phyloP scores from a whole-genome alignment of 352 stramenopile species.

The Pythium aquatile region DNA sequence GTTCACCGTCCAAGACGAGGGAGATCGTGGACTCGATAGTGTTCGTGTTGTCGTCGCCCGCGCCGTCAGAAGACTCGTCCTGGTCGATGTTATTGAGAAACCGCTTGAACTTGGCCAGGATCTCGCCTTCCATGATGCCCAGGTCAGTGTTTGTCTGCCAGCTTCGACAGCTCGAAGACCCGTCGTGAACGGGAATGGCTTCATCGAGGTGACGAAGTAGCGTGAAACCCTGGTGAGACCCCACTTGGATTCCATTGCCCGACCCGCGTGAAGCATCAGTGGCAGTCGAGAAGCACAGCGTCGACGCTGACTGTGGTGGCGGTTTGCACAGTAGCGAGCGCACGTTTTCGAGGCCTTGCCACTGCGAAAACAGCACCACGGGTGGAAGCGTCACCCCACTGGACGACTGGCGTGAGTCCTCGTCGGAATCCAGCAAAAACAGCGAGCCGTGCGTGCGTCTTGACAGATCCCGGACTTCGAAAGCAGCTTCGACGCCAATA shows the following conservation, averaged over 20 bases:
- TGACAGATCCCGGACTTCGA: conserved; percentile 23
- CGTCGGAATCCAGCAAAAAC: conserved; percentile 18
- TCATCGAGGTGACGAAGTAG: conserved; percentile 16
- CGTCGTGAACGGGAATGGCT: conserved; percentile 4
- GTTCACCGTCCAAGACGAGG: conserved; percentile 15
- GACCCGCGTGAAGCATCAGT: background rate
- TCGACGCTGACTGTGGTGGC: conserved; percentile 19
- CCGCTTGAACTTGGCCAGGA: conserved; percentile 11
- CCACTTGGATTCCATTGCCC: background rate
- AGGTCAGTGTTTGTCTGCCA: background rate
- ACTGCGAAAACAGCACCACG: conserved; percentile 21
- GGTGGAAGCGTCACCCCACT: background rate
- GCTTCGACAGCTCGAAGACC: background rate
- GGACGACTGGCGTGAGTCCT: background rate
- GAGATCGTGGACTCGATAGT: conserved; percentile 27
- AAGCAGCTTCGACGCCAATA: conserved; percentile 20
- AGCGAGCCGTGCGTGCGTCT: background rate
- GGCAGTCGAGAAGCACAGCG: conserved; percentile 17
- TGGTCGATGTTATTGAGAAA: conserved; percentile 27
- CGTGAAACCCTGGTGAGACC: conserved; percentile 1
- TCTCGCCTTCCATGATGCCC: background rate
- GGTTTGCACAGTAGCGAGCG: conserved; percentile 29
- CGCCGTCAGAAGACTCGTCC: background rate
- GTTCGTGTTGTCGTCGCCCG: conserved; percentile 18
- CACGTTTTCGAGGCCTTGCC: conserved; percentile 30